Evolutionary conservation across 257 asterid genomes (phyloP).

Genomic region (Fraxinus americana): DNA sequence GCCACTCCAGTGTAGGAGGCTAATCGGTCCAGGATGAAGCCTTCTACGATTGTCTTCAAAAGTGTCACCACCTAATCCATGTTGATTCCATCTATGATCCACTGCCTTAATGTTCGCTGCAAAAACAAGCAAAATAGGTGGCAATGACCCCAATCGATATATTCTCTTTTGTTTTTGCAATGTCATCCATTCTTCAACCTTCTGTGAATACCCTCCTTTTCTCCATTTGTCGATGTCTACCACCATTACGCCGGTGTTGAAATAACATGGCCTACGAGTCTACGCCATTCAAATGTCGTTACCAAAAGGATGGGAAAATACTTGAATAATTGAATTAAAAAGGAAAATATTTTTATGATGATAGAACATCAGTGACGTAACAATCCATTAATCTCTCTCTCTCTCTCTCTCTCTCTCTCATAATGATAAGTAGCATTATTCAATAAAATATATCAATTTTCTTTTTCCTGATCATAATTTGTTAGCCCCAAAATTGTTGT

Average conservation of each 20-base stretch:
- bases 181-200: constrained; percentile 83
- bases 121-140: constrained; percentile 69
- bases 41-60: constrained; percentile 73
- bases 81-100: constrained; percentile 84
- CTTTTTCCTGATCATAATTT: neutral
- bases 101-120: constrained; percentile 75
- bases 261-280: constrained; percentile 62
- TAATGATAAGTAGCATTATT: no score
- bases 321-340: constrained; percentile 25
- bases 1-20: constrained; percentile 95
- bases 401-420: no score
- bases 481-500: neutral
- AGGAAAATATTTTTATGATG: neutral
- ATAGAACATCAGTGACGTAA: no score
- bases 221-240: constrained; percentile 72
- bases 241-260: constrained; percentile 92
- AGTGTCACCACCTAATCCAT: constrained; percentile 87
- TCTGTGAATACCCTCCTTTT: constrained; percentile 64
- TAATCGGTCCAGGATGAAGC: constrained; percentile 88
- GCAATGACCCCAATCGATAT: constrained; percentile 72
- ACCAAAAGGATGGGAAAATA: constrained; percentile 34
- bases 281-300: constrained; percentile 49
- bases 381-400: no score
- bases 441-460: neutral
- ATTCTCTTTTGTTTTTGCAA: constrained; percentile 70